Base-by-base conservation (phyloP, 352 stramenopile genomes). In the Poterioochromonas sp. region DNA sequence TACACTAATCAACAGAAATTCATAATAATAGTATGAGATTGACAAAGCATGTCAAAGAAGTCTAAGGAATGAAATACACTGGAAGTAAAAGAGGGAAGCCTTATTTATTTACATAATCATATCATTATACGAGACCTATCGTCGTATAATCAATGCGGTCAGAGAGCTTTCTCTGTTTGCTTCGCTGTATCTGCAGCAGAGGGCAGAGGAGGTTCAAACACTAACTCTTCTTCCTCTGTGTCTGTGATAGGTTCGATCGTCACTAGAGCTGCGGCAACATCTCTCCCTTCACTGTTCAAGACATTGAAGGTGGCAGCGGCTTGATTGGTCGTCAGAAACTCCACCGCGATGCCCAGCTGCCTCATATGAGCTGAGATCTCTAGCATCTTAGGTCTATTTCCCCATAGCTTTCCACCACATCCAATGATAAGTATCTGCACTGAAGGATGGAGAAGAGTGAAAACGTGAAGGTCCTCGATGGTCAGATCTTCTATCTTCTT, bases 231-330 rank as follows among this genome's bases (percentile, higher is more conserved):
- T 20, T 53, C 44, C 8, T 20, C 20, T 20, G 8, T 20, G 20
- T 53, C 44, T 64, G 53, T 8, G 12, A 64, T 8, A 35, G 60
- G 60, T 5, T 69, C 3, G 0, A 69, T 8, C 12, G 60, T 40
- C 11, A 69, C 8, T 11, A 69, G 1, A 69, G 60, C 60, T 29
- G 60, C 60, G 12, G 32, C 60, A 69, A 69, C 35, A 69, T 69
- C 41, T 69, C 60, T 69, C 1, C 60, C 60, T 69, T 69, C 60
- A 69, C 20, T 5, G 26, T 44, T 69, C 8, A 69, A n/a, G 11
- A 69, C 26, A 69, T 69, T 69, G 26, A 69, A 69, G 41, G 60
- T 69, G 8, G 29, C 1, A 44, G 32, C 32, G 5, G 60, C 60
- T 43, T 69, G 8, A 1, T 29, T 41, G 11, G 60, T 29, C 3